Base-by-base conservation (phyloP, 1,284 basidiomycete genomes). In the Ustilago tritici region DNA sequence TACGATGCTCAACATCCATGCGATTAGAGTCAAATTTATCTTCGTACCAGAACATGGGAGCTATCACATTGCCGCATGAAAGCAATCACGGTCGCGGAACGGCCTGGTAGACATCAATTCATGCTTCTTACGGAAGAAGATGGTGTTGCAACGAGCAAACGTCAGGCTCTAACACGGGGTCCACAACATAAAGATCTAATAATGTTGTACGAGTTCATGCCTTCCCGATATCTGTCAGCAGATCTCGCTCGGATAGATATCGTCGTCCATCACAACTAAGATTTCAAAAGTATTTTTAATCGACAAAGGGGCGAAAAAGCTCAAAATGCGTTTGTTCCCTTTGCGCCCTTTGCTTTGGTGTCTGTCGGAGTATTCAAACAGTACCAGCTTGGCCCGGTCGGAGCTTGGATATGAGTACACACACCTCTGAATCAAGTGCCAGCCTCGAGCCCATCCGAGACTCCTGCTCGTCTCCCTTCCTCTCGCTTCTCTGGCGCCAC, bases 291-390 rank as follows among this genome's bases (percentile, higher is more conserved):
- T 49, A 49, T 23, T 49, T 49, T 49, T 49, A 49, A 19, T 49
- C 23, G 46, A 49, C 23, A 28, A 12, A 8, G 46, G 8, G n/a
- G 23, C 46, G 17, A 15, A 41, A 41, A 12, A 10, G 40, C 40
- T 41, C 40, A 41, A 41, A 46, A 46, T 19, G n/a, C n/a, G 8
- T 50, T 50, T 50, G 31, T 50, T 50, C 31, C 23, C 47, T 50
- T 11, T 50, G 6, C 19, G 36, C 6, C 15, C 23, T 2, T 12
- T 38, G 7, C 46, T 49, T 49, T 11, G 32, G 28, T 23, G 28
- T 59, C n/a, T 49, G 47, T 60, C 58, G 58, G 58, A 60, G 28
- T 59, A 19, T 31, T 12, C 49, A 59, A 35, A n/a, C 17, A 19
- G 38, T 8, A 34, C 23, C 35, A 15, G 40, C 19, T 38, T 32